Base-by-base conservation (phyloP, 139 green algal species). In the Chlorella sp. region DNA sequence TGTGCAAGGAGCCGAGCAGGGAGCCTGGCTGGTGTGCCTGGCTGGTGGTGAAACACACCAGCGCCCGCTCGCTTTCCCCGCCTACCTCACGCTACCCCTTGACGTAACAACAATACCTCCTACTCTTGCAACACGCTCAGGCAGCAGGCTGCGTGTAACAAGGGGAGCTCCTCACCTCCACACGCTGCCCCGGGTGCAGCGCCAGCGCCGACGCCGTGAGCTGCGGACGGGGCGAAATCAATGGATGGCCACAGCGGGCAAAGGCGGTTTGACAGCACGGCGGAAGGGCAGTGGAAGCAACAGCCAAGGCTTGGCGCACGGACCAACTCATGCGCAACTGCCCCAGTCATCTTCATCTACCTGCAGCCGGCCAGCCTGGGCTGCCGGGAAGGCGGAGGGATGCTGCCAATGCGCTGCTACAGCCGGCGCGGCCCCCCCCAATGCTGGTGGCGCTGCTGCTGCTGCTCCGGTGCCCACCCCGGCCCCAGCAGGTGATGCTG, bases 81-180 rank as follows among this genome's bases (percentile, higher is more conserved):
- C n/a, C n/a, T n/a, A n/a, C n/a, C n/a, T n/a, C n/a, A n/a, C n/a
- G n/a, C n/a, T n/a, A n/a, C n/a, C n/a, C n/a, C n/a, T n/a, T n/a
- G n/a, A n/a, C n/a, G n/a, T n/a, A n/a, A n/a, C n/a, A n/a, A n/a
- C n/a, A n/a, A n/a, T n/a, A n/a, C n/a, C n/a, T n/a, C n/a, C n/a
- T n/a, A n/a, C n/a, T n/a, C n/a, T n/a, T n/a, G n/a, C n/a, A n/a
- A n/a, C n/a, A n/a, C n/a, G n/a, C n/a, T n/a, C n/a, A n/a, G n/a
- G n/a, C n/a, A n/a, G n/a, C n/a, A n/a, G n/a, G n/a, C n/a, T n/a
- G n/a, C n/a, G n/a, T n/a, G n/a, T n/a, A n/a, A n/a, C n/a, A n/a
- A n/a, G n/a, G n/a, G n/a, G n/a, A n/a, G n/a, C n/a, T n/a, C 11
- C 51, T 60, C 51, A 83, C 60, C 40, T 83, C 77, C 60, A 83